Evolutionary conservation across 495 filamentous ascomycete genomes (phyloP).

Genomic region (Penicillium atrosanguineum): DNA sequence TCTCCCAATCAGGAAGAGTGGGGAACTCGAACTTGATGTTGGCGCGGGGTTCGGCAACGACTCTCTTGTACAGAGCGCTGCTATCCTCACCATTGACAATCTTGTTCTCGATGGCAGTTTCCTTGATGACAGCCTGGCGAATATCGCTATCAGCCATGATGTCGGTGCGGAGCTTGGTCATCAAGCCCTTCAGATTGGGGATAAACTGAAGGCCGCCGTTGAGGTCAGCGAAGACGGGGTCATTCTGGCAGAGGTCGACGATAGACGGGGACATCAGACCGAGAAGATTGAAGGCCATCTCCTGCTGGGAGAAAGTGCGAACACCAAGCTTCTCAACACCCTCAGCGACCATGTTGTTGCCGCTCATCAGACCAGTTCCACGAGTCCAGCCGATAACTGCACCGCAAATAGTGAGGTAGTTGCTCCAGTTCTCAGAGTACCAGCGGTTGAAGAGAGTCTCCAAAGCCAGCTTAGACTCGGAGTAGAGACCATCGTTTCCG

Average conservation of each 20-base stretch:
- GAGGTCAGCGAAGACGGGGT: conserved; percentile 94
- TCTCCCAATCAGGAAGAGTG: conserved; percentile 82
- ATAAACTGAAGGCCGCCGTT: conserved; percentile 98
- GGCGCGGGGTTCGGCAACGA: conserved; percentile 86
- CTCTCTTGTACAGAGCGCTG: conserved; percentile 90
- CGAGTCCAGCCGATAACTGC: conserved; percentile 99
- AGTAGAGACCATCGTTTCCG: conserved; percentile 96
- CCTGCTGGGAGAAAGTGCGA: conserved; percentile 96
- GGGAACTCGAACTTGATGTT: conserved; percentile 98
- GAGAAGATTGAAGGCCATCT: conserved; percentile 99
- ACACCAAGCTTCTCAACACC: conserved; percentile 95
- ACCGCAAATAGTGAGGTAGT: conserved; percentile 97
- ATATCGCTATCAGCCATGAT: conserved; percentile 94
- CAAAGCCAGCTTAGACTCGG: conserved; percentile 93
- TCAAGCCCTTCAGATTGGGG: conserved; percentile 90
- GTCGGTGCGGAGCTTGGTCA: conserved; percentile 84
- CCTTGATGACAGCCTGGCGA: conserved; percentile 87
- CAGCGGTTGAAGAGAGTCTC: conserved; percentile 99
- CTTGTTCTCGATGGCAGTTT: conserved; percentile 96
- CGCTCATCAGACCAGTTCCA: conserved; percentile 95
- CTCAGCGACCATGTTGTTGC: conserved; percentile 96
- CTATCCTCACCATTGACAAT: conserved; percentile 92
- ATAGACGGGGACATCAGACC: conserved; percentile 94
- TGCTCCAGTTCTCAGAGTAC: conserved; percentile 96
- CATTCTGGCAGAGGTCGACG: conserved; percentile 91